Evolutionary conservation across 805 yeast genomes (phyloP), one percentile per base, ranked within the genome.

Genomic region (Candida awuae): DNA sequence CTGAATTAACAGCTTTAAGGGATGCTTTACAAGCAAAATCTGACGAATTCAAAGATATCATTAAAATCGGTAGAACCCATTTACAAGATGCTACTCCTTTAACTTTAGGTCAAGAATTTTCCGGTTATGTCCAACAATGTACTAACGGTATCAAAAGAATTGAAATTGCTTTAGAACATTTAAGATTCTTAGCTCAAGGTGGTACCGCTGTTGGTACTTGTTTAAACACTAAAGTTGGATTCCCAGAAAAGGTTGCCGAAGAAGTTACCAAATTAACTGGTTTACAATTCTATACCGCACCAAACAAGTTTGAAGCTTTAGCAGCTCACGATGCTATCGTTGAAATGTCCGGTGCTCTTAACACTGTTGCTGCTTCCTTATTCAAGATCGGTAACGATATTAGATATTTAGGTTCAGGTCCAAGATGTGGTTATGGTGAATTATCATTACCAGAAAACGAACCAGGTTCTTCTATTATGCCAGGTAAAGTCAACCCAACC

Each of bases 141-240:
- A 75, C 83, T 54, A 84, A 87, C 61, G 97, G 97, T 61, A 81
- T 92, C 51, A 81, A 67, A 51, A 77, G 98, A 63, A 82, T 92
- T 45, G 85, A 86, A 68, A 67, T 67, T 47, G 63, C 81, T 37
- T 73, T 92, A 50, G 84, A 84, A 51, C 77, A 78, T 65, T 72
- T 92, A 61, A 73, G 80, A 55, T 77, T 61, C 61, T 75, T 92
- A 53, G 98, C 98, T 34, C 98, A 92, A 72, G 98, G 98, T 70
- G 98, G 98, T 70, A 92, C 98, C 47, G 98, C 98, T 46, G 98
- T 92, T 41, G 98, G 98, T 55, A 92, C 98, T 41, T 98, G 98
- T 50, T 75, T 92, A 55, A 92, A 92, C 78, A 90, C 97, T 66
- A 80, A 67, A 61, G 75, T 77, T 59, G 97, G 97, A 19, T 92